A percentile compares a stretch with the other conserved stretches of the same genome.
These are phyloP conservation scores for Debaryomyces hansenii DNA, from an alignment of 805 yeast genomes.

Conservation along the genomic window DNA sequence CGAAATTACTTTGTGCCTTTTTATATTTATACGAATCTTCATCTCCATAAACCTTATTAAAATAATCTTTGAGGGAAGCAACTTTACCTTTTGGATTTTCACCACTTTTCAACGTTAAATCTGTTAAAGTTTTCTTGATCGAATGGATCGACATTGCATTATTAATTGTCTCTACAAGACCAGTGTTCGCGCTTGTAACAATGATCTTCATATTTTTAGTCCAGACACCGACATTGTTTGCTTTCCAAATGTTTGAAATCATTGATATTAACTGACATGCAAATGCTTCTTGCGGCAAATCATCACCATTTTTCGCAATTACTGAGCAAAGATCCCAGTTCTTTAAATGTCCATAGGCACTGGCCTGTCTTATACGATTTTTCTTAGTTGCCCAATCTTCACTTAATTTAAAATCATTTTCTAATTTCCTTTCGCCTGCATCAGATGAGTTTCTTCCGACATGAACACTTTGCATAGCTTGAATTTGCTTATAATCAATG, in stretches of 20 bases:
- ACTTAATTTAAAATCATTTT: slow-evolving; percentile 88
- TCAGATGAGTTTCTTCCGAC: slow-evolving; percentile 57
- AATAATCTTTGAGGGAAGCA: slow-evolving; percentile 77
- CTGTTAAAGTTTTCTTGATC: slow-evolving; percentile 87
- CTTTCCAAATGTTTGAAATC: slow-evolving; percentile 82
- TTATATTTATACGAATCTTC: slow-evolving; percentile 53
- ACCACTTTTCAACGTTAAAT: slow-evolving; percentile 63
- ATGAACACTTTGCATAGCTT: slow-evolving; percentile 55
- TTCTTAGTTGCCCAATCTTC: slow-evolving; percentile 92
- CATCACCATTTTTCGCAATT: slow-evolving; percentile 95
- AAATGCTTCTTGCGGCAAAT: slow-evolving; percentile 94
- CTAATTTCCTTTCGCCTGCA: slow-evolving; percentile 84
- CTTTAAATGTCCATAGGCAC: slow-evolving; percentile 80
- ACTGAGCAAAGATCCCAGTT: slow-evolving; percentile 96
- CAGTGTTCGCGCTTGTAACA: slow-evolving; percentile 86
- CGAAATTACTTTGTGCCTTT: slow-evolving; percentile 82
- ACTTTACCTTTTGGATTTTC: slow-evolving; percentile 70
- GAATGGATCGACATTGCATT: slow-evolving; percentile 94
- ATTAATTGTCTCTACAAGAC: slow-evolving; percentile 93
- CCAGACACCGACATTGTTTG: slow-evolving; percentile 74
- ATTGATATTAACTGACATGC: slow-evolving; percentile 93
- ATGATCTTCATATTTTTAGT: slow-evolving; percentile 90
- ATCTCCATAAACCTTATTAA: slow-evolving; percentile 71
- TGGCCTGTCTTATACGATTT: slow-evolving; percentile 72
- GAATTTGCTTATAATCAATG: slow-evolving; percentile 31